Evolutionary conservation across 1,284 basidiomycete species (phyloP), one percentile per base, ranked within the genome.

Genomic region (Ustilago trichophora): DNA sequence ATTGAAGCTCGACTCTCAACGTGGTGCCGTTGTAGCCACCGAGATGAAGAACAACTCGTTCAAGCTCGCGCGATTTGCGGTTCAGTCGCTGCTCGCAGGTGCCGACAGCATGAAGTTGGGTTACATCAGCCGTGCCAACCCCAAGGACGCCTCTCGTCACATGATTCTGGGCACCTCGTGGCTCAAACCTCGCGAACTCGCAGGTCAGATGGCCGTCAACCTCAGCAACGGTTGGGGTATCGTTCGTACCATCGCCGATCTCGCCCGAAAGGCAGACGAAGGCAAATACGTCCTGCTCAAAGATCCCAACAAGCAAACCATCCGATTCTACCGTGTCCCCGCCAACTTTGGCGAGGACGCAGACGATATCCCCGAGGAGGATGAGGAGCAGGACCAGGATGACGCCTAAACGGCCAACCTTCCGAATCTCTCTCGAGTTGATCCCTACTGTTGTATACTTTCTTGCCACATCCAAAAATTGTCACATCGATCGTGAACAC

Each of bases 41-140:
- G 96, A 99, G 85, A 98, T 98, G 96, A 98, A 98, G 86, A 99
- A 98, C 85, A 99, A 99, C 85, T 92, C 90, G 78, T 94, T 90
- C 85, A 98, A 98, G 84, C 87, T 99, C 45, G 94, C 95, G 16
- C 91, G 95, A 80, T 99, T 95, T 91, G 90, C 96, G 0, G 91
- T 98, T 26, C 94, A 98, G 85, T 92, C 91, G 80, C 87, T 98
- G 50, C 85, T 99, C 35, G 93, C 96, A 42, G 96, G 96, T 46
- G 95, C 94, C 16, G 96, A 98, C 68, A 85, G 89, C 75, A 91
- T 98, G 89, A 99, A 98, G 85, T 91, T 99, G 82, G 96, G 96
- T 90, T 86, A 85, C 83, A 93, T 98, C 75, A 95, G 95, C 19
- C 92, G 96, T 48, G 91, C 88, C 37, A 93, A 91, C 82, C 90